A percentile compares a stretch with the other conserved stretches of the same genome.
These are phyloP conservation scores for Stramenopiles sp. DNA, from an alignment of 352 stramenopile genomes.

Conservation along the genomic window DNA sequence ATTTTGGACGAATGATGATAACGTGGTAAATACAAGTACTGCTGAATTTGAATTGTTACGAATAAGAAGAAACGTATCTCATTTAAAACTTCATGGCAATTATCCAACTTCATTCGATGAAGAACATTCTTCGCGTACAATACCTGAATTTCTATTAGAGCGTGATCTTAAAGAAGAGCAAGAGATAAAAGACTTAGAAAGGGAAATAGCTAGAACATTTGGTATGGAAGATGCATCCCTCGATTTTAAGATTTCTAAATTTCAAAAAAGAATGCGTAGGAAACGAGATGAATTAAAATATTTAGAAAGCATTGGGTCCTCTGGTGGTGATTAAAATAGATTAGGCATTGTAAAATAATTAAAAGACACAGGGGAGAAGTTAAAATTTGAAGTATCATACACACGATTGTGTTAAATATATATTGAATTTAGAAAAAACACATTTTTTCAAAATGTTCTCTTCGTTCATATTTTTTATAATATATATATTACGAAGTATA, in stretches of 20 bases:
- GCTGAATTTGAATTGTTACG: neutral
- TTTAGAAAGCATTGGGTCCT: neutral
- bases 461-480: too few relatives aligned
- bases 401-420: too few relatives aligned
- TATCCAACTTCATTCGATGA: neutral
- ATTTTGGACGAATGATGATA: neutral
- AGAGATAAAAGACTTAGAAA: neutral
- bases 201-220: neutral
- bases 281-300: neutral
- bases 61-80: neutral
- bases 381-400: too few relatives aligned
- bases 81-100: neutral
- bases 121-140: constrained; percentile 8
- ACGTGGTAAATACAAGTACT: neutral
- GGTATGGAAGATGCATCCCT: neutral
- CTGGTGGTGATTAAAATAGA: too few relatives aligned
- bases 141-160: neutral
- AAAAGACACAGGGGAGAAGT: too few relatives aligned
- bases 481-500: too few relatives aligned
- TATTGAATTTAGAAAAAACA: too few relatives aligned
- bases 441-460: too few relatives aligned
- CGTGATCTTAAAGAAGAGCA: constrained; percentile 1
- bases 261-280: neutral
- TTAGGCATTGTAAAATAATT: too few relatives aligned
- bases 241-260: neutral